Conservation (phyloP, 2,329 filamentous ascomycete genomes). For the Botrytis byssoidea region DNA sequence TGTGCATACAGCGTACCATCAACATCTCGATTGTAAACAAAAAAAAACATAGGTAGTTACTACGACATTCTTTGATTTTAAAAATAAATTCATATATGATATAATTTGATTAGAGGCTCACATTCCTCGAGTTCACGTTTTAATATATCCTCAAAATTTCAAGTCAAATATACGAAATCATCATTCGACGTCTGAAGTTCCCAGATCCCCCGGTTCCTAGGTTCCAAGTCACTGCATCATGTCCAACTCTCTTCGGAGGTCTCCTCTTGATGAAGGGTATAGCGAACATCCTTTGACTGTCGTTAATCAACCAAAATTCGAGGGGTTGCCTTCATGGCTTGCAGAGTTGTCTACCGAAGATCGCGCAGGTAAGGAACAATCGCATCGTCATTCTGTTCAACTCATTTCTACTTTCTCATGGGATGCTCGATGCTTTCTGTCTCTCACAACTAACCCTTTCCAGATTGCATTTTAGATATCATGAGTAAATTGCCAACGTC, state of each 20-base stretch:
- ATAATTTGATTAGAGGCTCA: not conserved
- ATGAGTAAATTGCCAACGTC: conserved; percentile 77
- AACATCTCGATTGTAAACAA: not conserved
- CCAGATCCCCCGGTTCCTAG: not conserved
- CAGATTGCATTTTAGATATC: conserved; percentile 79
- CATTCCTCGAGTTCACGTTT: not conserved
- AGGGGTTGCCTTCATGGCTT: conserved; percentile 31
- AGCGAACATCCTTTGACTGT: conserved; percentile 39
- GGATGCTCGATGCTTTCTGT: not conserved
- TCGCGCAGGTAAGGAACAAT: conserved; percentile 32
- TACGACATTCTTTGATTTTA: not conserved
- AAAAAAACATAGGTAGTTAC: not conserved
- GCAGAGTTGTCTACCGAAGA: conserved; percentile 31
- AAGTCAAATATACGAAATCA: not conserved
- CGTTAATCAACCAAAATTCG: conserved; percentile 21
- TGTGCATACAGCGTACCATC: not conserved
- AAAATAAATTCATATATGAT: not conserved
- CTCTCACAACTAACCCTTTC: conserved; percentile 9
- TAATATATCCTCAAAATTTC: not conserved
- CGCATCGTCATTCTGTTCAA: not conserved
- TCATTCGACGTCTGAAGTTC: conserved; percentile 31
- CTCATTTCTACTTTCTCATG: not conserved
- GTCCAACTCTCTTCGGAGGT: conserved; percentile 21
- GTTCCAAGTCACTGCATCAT: not conserved
- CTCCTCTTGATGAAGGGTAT: conserved; percentile 40